These are phyloP conservation scores for Acer negundo DNA, from an alignment of 345 rosid species.

Conservation along the genomic window DNA sequence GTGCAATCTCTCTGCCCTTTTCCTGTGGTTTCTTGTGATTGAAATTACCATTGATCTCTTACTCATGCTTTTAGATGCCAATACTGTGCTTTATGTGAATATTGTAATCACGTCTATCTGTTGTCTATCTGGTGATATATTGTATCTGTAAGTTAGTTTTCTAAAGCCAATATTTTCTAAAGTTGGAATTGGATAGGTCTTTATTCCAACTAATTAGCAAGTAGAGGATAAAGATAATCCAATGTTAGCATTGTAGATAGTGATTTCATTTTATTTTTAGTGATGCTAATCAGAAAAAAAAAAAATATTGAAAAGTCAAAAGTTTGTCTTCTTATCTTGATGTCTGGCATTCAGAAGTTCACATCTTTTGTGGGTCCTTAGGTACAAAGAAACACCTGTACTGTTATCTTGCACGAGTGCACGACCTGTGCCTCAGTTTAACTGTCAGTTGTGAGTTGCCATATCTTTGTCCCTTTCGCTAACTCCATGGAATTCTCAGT, in stretches of 20 bases:
- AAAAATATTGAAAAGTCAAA: too few species aligned
- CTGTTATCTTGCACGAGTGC: not conserved
- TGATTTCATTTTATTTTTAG: not conserved
- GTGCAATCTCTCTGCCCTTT: slow-evolving; percentile 11
- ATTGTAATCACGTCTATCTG: not conserved
- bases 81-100: not conserved
- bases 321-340: too few species aligned
- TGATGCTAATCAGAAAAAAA: too few species aligned
- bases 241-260: not conserved
- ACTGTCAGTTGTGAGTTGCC: not conserved
- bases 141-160: not conserved
- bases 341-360: not conserved
- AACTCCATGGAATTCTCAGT: not conserved
- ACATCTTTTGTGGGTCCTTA: not conserved
- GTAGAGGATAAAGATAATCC: not conserved
- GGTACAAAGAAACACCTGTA: too few species aligned
- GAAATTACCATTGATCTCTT: too few species aligned
- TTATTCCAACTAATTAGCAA: not conserved
- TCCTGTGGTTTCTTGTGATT: not conserved
- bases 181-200: not conserved
- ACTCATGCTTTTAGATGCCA: not conserved
- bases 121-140: not conserved
- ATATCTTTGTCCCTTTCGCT: not conserved
- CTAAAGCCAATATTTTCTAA: not conserved
- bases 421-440: not conserved